Conservation (phyloP, 1,284 basidiomycete species). For the Takashimella tepidaria region DNA sequence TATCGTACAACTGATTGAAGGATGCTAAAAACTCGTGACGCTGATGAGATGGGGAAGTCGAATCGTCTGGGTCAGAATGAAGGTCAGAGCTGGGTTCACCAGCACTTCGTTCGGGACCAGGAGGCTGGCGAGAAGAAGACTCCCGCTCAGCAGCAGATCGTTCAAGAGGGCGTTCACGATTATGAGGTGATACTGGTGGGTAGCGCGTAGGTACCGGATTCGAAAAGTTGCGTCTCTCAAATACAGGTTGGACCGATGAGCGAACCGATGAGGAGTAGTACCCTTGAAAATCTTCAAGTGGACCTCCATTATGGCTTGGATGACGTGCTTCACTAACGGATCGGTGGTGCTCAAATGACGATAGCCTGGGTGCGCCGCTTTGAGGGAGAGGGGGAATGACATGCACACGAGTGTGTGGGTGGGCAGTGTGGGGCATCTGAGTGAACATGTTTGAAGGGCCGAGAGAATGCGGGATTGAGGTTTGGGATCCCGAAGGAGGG, state of each 20-base stretch:
- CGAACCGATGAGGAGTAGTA: background rate
- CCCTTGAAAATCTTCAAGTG: background rate
- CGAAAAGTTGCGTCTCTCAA: slow-evolving; percentile 29
- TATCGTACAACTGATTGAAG: slow-evolving; percentile 37
- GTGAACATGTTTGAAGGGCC: slow-evolving; percentile 22
- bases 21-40: slow-evolving; percentile 30
- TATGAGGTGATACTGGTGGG: slow-evolving; percentile 3
- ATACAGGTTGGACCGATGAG: background rate
- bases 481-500: slow-evolving; percentile 35
- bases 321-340: background rate
- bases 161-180: too few species aligned
- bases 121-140: slow-evolving; percentile 1
- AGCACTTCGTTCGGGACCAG: background rate
- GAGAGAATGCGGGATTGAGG: slow-evolving; percentile 25
- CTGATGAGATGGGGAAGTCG: background rate
- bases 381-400: slow-evolving; percentile 18
- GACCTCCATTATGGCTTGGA: background rate
- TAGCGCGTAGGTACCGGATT: slow-evolving; percentile 11
- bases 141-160: slow-evolving; percentile 1
- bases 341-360: background rate
- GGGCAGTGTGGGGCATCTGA: slow-evolving; percentile 16
- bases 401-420: slow-evolving; percentile 5
- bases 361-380: slow-evolving; percentile 3
- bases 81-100: background rate
- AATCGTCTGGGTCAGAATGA: background rate